Percentiles rank a stretch among this genome's conserved stretches.
Conservation (phyloP, 1,284 basidiomycete species). For the Puccinia novopanici region DNA sequence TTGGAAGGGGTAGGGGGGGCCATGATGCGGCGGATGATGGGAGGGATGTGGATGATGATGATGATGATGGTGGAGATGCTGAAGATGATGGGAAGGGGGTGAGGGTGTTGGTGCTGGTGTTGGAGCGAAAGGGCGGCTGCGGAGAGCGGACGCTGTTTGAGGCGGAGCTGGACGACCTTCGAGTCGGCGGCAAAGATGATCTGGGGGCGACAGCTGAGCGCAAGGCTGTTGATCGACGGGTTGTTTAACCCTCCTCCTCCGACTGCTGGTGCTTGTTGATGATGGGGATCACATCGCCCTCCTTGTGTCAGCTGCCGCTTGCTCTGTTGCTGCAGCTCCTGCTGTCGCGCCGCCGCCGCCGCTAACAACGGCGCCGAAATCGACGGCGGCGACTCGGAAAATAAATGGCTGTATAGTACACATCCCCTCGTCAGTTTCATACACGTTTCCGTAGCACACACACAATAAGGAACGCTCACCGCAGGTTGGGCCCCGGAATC, state of each 20-base stretch:
- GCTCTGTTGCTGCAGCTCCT: slow-evolving; percentile 14
- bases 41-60: slow-evolving; percentile 3
- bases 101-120: neutral
- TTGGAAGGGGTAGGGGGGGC: no score
- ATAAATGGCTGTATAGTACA: slow-evolving; percentile 68
- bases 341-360: slow-evolving; percentile 23
- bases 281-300: neutral
- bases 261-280: neutral
- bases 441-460: slow-evolving; percentile 37
- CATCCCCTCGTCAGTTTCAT: slow-evolving; percentile 50
- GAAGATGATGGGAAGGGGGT: slow-evolving; percentile 8
- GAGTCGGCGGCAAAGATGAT: slow-evolving; percentile 52
- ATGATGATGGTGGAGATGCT: slow-evolving; percentile 35
- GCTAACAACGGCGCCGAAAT: slow-evolving; percentile 52
- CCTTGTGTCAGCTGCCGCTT: slow-evolving; percentile 1
- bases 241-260: slow-evolving; percentile 7
- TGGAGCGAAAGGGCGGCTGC: slow-evolving; percentile 38
- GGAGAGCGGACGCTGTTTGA: slow-evolving; percentile 8
- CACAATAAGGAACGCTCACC: slow-evolving; percentile 41
- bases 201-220: slow-evolving; percentile 47
- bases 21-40: no score
- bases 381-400: slow-evolving; percentile 89
- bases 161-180: slow-evolving; percentile 22
- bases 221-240: slow-evolving; percentile 31
- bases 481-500: slow-evolving; percentile 67